phyloP scores from a whole-genome alignment of 129 eudicot genomes.

The Artemisia annua region DNA sequence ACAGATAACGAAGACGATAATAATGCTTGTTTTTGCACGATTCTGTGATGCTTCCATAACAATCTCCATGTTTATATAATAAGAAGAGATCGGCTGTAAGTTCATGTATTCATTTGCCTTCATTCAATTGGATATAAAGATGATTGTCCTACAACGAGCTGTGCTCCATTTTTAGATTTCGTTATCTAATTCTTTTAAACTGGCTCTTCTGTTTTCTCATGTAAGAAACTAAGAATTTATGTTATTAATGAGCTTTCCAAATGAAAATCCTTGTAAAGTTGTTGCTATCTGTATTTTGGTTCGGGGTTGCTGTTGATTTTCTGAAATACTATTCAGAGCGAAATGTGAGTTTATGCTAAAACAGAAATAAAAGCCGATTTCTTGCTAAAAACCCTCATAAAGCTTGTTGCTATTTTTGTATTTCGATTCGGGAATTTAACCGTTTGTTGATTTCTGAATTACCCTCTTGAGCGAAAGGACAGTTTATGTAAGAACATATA shows the following conservation, averaged over 20 bases:
- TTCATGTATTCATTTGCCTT: conserved; percentile 28
- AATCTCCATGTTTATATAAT: conserved; percentile 30
- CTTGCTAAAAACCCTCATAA: conserved; percentile 26
- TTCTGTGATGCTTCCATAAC: conserved; percentile 50
- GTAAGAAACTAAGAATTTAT: conserved; percentile 39
- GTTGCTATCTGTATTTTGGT: conserved; percentile 13
- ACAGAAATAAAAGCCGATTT: conserved; percentile 17
- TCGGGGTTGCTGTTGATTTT: not conserved
- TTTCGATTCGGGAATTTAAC: not conserved
- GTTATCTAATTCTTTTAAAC: conserved; percentile 32
- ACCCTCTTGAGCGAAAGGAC: conserved; percentile 16
- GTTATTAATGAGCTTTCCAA: conserved; percentile 28
- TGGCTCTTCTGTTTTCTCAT: conserved; percentile 27
- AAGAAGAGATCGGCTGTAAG: conserved; percentile 30
- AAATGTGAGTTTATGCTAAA: conserved; percentile 13
- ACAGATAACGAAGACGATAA: conserved; percentile 56
- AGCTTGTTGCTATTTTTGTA: conserved; percentile 22
- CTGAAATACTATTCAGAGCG: conserved; percentile 13
- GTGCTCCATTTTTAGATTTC: conserved; percentile 21
- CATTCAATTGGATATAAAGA: conserved; percentile 34
- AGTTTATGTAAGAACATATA: conserved; percentile 9
- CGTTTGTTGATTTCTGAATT: not conserved
- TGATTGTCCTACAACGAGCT: conserved; percentile 31
- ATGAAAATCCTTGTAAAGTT: conserved; percentile 30
- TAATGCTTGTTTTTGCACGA: conserved; percentile 67